Evolutionary conservation across 352 stramenopile genomes (phyloP).

Genomic region (Phytophthora pluvialis): DNA sequence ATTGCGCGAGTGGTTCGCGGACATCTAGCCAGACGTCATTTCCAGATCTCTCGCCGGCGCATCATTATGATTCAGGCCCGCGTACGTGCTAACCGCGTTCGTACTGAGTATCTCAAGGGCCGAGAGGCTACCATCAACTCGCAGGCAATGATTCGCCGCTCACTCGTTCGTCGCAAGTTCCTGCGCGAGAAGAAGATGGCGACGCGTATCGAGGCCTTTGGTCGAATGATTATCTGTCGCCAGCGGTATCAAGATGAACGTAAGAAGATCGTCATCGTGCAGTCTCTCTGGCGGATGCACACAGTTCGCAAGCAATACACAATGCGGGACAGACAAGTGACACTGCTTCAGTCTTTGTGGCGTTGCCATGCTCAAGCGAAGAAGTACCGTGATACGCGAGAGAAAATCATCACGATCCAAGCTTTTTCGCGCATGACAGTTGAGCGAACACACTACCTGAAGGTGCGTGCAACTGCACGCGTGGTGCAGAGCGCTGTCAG

Average conservation of each 20-base stretch:
- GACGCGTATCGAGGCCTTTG: constrained; percentile 83
- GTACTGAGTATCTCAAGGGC: constrained; percentile 87
- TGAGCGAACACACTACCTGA: constrained; percentile 58
- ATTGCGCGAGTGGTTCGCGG: constrained; percentile 80
- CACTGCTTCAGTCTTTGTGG: constrained; percentile 85
- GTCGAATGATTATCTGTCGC: constrained; percentile 81
- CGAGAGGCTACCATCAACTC: constrained; percentile 88
- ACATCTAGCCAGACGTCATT: constrained; percentile 66
- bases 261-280: constrained; percentile 76
- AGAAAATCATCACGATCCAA: constrained; percentile 73
- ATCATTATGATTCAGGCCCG: constrained; percentile 91
- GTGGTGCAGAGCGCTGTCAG: constrained; percentile 80
- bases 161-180: constrained; percentile 80
- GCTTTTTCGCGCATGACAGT: constrained; percentile 74
- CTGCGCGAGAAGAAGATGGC: constrained; percentile 89
- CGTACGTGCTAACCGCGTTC: constrained; percentile 86
- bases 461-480: constrained; percentile 52
- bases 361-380: constrained; percentile 62
- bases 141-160: constrained; percentile 88
- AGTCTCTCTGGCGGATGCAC: constrained; percentile 87
- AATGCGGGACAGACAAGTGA: constrained; percentile 55
- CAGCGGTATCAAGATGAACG: constrained; percentile 65
- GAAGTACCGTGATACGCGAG: constrained; percentile 60
- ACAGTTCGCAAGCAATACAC: constrained; percentile 60
- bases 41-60: constrained; percentile 54